Base-by-base conservation (phyloP, 2,329 filamentous ascomycete species). In the Penicillium sp. region DNA sequence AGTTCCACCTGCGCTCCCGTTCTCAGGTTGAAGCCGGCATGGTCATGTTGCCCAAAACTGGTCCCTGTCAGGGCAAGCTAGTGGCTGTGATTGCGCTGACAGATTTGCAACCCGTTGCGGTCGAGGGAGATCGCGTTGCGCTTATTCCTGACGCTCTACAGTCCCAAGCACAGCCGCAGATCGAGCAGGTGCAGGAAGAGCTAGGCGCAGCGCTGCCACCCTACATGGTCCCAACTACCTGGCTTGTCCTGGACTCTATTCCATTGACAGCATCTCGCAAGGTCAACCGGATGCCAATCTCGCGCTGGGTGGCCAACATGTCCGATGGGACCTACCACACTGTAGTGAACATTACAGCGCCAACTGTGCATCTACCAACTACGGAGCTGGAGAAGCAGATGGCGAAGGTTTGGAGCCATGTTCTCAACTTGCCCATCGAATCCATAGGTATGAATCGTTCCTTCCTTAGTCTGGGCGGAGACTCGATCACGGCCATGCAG, bases 231-330 rank as follows among this genome's bases (percentile, higher is more conserved):
- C 37, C 37, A 24, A n/a, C 21, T 9, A 15, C 15, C 37, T 39
- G 37, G 37, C 21, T n/a, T 13, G 37, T 39, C 17, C 15, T 39
- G 21, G 15, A 26, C 21, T 9, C 13, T n/a, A 39, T 39, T 21
- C 37, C 37, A 8, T 24, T 39, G 37, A 39, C 21, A n/a, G 37
- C 37, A 22, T 39, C 37, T n/a, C 37, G 37, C 21, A 39, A 39
- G 37, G 13, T 39, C 13, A n/a, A 39, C 37, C 9, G 37, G 21
- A 39, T 33, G 31, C 31, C 31, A 33, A 33, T 33, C 31, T 33
- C 45, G 21, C 33, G 33, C 29, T 56, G 53, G 53, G 28, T 56
- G 19, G 47, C 35, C 19, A 17, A 32, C 6, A 29, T 49, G 38
- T 29, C 41, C 15, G 31, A 44, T 9, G 32, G 40, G 26, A 43